Evolutionary conservation across 306 rosid genomes (phyloP).

Genomic region (Echinosophora koreensis): DNA sequence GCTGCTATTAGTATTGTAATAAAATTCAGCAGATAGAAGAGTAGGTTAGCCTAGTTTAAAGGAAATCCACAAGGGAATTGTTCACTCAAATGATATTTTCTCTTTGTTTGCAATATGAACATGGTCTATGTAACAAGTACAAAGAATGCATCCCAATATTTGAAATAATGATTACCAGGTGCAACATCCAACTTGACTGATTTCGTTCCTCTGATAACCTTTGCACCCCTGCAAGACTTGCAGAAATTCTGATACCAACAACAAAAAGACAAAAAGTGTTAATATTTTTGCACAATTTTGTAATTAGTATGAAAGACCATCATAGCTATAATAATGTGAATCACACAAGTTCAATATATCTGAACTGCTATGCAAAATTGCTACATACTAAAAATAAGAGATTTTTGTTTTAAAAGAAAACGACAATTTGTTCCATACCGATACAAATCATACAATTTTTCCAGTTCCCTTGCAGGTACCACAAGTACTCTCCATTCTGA

Average conservation of each 20-base stretch:
- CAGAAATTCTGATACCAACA: slow-evolving; percentile 61
- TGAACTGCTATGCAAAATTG: not conserved
- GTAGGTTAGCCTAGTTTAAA: no score
- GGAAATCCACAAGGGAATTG: no score
- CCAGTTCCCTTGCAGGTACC: slow-evolving; percentile 79
- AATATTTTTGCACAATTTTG: slow-evolving; percentile 25
- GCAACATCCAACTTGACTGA: slow-evolving; percentile 71
- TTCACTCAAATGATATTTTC: no score
- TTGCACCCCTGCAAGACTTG: slow-evolving; percentile 79
- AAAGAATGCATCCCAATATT: no score
- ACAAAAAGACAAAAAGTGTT: slow-evolving; percentile 6
- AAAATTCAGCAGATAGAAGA: no score
- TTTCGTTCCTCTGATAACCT: slow-evolving; percentile 73
- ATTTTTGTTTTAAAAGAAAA: not conserved
- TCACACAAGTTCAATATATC: slow-evolving; percentile 15
- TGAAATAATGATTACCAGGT: slow-evolving; percentile 64
- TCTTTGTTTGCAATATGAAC: no score
- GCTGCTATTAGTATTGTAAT: not conserved
- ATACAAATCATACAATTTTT: slow-evolving; percentile 69
- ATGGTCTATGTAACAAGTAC: no score
- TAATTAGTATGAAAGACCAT: not conserved
- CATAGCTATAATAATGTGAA: slow-evolving; percentile 12
- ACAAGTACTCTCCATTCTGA: slow-evolving; percentile 90
- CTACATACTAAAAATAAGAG: not conserved
- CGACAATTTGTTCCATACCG: slow-evolving; percentile 60